Evolutionary conservation across 257 asterid genomes (phyloP).

Genomic region (Schizonepeta tenuifolia): DNA sequence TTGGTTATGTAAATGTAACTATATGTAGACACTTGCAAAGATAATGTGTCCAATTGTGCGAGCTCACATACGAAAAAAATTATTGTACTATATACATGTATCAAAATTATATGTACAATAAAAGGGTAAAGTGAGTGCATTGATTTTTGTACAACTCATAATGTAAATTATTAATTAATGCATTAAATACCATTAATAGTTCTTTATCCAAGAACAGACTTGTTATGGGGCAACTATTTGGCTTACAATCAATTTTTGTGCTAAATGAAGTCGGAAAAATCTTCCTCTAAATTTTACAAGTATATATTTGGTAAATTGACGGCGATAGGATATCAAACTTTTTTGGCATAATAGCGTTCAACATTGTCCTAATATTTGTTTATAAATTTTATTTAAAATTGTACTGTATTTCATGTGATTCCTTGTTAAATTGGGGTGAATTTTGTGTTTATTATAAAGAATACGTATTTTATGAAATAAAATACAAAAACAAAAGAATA

Average conservation of each 20-base stretch:
- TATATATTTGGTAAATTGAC: slow-evolving; percentile 18
- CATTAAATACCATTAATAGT: background rate
- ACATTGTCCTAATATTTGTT: background rate
- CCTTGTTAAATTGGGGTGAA: background rate
- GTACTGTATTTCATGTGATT: background rate
- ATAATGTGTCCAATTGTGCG: no score
- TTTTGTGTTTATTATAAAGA: background rate
- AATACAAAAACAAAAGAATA: background rate
- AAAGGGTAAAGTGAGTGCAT: background rate
- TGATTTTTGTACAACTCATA: background rate
- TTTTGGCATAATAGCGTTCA: background rate
- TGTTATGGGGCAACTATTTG: slow-evolving; percentile 8
- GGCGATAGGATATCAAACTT: slow-evolving; percentile 4
- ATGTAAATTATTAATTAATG: background rate
- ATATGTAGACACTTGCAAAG: no score
- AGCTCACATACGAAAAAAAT: no score
- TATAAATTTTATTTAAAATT: background rate
- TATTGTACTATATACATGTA: no score
- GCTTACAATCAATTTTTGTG: slow-evolving; percentile 27
- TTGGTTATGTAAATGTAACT: no score
- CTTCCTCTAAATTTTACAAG: slow-evolving; percentile 4
- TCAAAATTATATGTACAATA: no score
- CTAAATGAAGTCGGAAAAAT: slow-evolving; percentile 21
- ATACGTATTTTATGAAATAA: background rate
- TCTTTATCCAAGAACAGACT: background rate